Evolutionary conservation across 1,284 basidiomycete genomes (phyloP), one percentile per base, ranked within the genome.

Genomic region (Cerrena zonata): DNA sequence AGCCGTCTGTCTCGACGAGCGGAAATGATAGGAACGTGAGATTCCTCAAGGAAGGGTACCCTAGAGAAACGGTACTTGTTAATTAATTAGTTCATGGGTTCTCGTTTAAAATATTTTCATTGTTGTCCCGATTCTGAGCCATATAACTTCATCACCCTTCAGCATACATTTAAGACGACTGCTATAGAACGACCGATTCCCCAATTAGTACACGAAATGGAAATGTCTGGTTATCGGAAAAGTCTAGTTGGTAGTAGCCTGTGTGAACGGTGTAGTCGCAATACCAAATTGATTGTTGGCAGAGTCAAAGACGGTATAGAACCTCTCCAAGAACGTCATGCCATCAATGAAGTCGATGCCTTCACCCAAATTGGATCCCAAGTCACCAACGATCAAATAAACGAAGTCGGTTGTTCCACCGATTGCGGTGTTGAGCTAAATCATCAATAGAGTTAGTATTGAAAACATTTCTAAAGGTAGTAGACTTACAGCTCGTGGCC

Each of bases 401-500:
- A 55, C 38, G 26, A 22, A 30, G 49, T 51, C 39, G 41, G 44
- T n/a, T 12, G 25, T 47, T 13, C 58, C 58, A 15, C 55, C 55
- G 41, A 58, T 52, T 22, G 38, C 52, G 2, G 51, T 43, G 48
- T 60, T 60, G 22, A 60, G 42, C 48, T 49, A 10, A 34, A 21
- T 49, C 12, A 43, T 4, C 12, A 18, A 15, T 19, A 37, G 10
- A 18, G 3, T 5, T 5, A 15, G 5, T 10, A 22, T 10, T 5
- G 19, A 18, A 25, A 26, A 34, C 2, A 45, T 5, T 27, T 25
- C 13, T 5, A 24, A 12, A 48, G 21, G 24, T 19, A 12, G 18
- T 10, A 36, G n/a, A 48, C 48, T 11, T 37, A 49, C 48, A 30
- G 48, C 40, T 12, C 48, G 48, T 2, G 48, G 48, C 73, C 74